A percentile compares a stretch with the other conserved stretches of the same genome.
Conservation (phyloP, 495 filamentous ascomycete species). For the Aspergillus bridgeri region DNA sequence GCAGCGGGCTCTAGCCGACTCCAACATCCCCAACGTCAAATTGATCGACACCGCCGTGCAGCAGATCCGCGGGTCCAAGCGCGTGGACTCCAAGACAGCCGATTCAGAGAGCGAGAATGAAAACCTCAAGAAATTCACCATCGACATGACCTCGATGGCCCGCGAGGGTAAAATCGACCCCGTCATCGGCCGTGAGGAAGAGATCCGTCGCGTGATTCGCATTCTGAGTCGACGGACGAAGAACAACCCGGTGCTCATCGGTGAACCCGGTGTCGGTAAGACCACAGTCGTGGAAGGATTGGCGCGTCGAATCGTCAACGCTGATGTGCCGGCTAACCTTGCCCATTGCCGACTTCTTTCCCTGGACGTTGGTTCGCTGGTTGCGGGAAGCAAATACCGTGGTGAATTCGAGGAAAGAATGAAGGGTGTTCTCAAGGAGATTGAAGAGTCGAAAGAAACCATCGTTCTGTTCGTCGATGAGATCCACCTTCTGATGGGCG, state of each 20-base stretch:
- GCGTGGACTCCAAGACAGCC: slow-evolving; percentile 92
- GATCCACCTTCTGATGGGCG: slow-evolving; percentile 97
- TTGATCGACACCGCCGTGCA: slow-evolving; percentile 82
- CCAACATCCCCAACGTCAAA: slow-evolving; percentile 89
- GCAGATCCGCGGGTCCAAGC: slow-evolving; percentile 83
- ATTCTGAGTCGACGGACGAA: slow-evolving; percentile 93
- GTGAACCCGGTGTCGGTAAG: slow-evolving; percentile 97
- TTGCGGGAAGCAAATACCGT: slow-evolving; percentile 95
- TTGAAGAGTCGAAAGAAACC: slow-evolving; percentile 92
- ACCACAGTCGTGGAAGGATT: slow-evolving; percentile 97
- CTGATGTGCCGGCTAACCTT: slow-evolving; percentile 93
- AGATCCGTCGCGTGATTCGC: slow-evolving; percentile 89
- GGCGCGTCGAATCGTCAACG: slow-evolving; percentile 91
- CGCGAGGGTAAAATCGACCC: slow-evolving; percentile 97
- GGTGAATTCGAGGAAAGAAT: slow-evolving; percentile 98
- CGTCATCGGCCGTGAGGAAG: slow-evolving; percentile 95
- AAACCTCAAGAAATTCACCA: slow-evolving; percentile 94
- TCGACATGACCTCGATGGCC: slow-evolving; percentile 93
- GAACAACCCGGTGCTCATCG: slow-evolving; percentile 95
- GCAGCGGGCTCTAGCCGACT: slow-evolving; percentile 69
- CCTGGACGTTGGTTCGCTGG: slow-evolving; percentile 88
- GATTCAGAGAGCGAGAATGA: slow-evolving; percentile 88
- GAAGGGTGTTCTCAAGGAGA: slow-evolving; percentile 98
- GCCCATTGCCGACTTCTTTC: slow-evolving; percentile 90
- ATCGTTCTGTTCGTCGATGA: slow-evolving; percentile 98